Evolutionary conservation across 192 early-diverging fungal species (phyloP).

Genomic region (Diversispora epigaea): DNA sequence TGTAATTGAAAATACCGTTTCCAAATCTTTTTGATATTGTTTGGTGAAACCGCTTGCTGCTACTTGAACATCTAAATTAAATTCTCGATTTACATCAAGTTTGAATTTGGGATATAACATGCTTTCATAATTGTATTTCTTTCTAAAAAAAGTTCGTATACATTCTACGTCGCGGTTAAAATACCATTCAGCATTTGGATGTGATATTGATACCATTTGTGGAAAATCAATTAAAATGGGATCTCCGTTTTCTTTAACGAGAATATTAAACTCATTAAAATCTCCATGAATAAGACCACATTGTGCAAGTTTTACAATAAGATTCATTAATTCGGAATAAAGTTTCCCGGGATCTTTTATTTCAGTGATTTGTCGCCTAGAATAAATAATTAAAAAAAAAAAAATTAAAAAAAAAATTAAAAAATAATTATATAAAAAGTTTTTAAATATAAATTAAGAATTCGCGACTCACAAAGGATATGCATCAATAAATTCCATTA

Average conservation of each 20-base stretch:
- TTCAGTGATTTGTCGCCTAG: slow-evolving; percentile 77
- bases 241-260: slow-evolving; percentile 76
- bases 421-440: neutral
- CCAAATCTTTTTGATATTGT: slow-evolving; percentile 86
- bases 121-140: slow-evolving; percentile 89
- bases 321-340: slow-evolving; percentile 91
- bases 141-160: slow-evolving; percentile 90
- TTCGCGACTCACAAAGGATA: slow-evolving; percentile 69
- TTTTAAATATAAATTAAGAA: neutral
- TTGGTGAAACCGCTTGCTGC: slow-evolving; percentile 95
- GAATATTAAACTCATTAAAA: slow-evolving; percentile 99
- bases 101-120: slow-evolving; percentile 88
- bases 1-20: slow-evolving; percentile 53
- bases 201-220: slow-evolving; percentile 98
- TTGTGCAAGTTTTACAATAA: slow-evolving; percentile 92
- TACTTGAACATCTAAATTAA: slow-evolving; percentile 92
- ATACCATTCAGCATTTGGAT: slow-evolving; percentile 94
- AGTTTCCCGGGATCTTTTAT: slow-evolving; percentile 88
- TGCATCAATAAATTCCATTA: slow-evolving; percentile 95
- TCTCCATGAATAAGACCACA: slow-evolving; percentile 98
- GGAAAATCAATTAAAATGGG: slow-evolving; percentile 99
- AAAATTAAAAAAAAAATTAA: neutral
- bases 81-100: slow-evolving; percentile 78
- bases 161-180: slow-evolving; percentile 99
- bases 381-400: neutral